Base-by-base conservation (phyloP, 2,329 filamentous ascomycete genomes). In the Zasmidium citrigriseum region DNA sequence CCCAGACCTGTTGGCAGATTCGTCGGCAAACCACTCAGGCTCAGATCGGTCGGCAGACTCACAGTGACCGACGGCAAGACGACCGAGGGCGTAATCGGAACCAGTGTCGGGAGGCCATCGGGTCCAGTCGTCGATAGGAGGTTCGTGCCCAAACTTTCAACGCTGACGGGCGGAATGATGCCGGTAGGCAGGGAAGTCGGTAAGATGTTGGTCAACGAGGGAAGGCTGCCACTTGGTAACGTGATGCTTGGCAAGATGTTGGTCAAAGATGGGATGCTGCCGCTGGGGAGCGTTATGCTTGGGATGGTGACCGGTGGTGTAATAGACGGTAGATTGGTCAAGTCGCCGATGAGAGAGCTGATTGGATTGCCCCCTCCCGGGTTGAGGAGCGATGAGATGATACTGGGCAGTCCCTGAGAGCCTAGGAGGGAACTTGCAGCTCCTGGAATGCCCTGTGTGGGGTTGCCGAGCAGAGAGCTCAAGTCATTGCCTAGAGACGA, bases 401-500 rank as follows among this genome's bases (percentile, higher is more conserved):
- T 16, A 34, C n/a, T 29, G 12, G 29, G 29, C n/a, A 52, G 27
- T 4, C 34, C 34, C 14, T 41, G 34, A 16, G 34, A 41, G 14
- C 34, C 34, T 16, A 41, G 18, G 12, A 41, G 18, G 4, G 34
- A 41, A 4, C 12, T 16, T 4, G 18, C 34, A 4, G 34, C 34
- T 10, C 34, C 34, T 16, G 34, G 34, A 55, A 44, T 14, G 44
- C 22, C 18, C 22, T 41, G 21, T 27, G 44, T 16, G 27, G 38
- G 10, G 18, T 41, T 23, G 14, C 50, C 55, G 10, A 59, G 44
- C 7, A 60, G 22, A 18, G 24, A 46, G 3, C 49, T 57, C 14
- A 60, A 27, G 2, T 51, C 54, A 22, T 45, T 50, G 4, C 50
- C 50, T 3, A 57, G 25, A 46, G 56, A 54, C 7, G 58, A 50